Conservation (phyloP, 345 rosid species). For the Aegle marmelos region DNA sequence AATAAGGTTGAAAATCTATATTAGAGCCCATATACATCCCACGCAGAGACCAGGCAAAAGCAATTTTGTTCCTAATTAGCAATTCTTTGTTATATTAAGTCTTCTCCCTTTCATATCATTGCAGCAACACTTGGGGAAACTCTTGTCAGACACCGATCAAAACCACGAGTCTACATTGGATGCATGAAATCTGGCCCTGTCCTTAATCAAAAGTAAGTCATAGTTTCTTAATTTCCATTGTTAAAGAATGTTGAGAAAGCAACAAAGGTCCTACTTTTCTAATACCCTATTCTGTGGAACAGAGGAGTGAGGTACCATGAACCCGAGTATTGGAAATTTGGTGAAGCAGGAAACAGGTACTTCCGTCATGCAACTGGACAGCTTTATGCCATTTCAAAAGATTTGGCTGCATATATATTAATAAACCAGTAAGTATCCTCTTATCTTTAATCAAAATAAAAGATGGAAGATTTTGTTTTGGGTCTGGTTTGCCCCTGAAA, state of each 20-base stretch:
- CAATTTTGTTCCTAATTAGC: conserved; percentile 4
- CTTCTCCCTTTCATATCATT: conserved; percentile 16
- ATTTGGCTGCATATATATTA: conserved; percentile 88
- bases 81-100: background rate
- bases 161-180: conserved; percentile 76
- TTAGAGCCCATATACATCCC: background rate
- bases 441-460: conserved; percentile 6
- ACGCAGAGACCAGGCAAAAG: background rate
- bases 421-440: conserved; percentile 75
- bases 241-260: background rate
- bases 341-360: conserved; percentile 88
- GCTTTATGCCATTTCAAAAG: conserved; percentile 89
- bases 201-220: conserved; percentile 75
- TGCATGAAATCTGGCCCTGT: conserved; percentile 99
- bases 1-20: background rate
- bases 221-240: background rate
- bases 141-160: conserved; percentile 72
- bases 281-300: conserved; percentile 21
- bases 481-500: background rate
- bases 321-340: conserved; percentile 97
- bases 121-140: conserved; percentile 95
- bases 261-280: background rate
- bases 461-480: background rate
- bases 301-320: conserved; percentile 98
- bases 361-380: conserved; percentile 98